Evolutionary conservation across 2,329 filamentous ascomycete species (phyloP), one percentile per base, ranked within the genome.

Genomic region (Didymella glomerata): DNA sequence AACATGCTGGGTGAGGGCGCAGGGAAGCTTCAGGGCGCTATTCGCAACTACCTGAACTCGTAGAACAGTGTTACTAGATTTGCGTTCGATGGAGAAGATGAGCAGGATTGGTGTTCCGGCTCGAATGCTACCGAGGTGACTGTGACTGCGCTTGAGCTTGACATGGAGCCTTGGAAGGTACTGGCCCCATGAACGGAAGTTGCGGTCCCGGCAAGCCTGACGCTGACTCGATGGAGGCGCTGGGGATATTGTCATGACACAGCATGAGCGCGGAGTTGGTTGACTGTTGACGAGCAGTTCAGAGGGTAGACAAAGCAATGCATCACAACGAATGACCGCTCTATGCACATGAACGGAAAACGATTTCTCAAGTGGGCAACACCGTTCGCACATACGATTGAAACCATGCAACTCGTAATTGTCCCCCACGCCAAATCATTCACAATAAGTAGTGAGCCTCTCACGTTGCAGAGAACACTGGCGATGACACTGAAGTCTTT

Each of bases 1-100:
- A 87, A 88, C 68, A 85, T 92, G 63, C 81, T 97, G 4, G 95
- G 94, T 28, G 93, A 97, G 71, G 94, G 93, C 41, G 93, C 93
- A 14, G 87, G 84, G 46, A 90, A 88, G 78, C 83, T 98, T 73
- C 93, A 97, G 81, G 92, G 76, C 28, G 76, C 76, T 34, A 73
- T 78, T 14, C 66, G 75, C 34, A 77, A 72, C 66, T 78, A 78
- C 62, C 63, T 78, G 64, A 77, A 78, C 69, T 77, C 75, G 61
- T 78, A 76, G 68, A 57, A 54, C n/a, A 52, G 36, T 30, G 24
- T 30, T n/a, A 18, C 24, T 41, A 22, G 13, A 11, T 11, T 46
- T 54, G 16, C 10, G 13, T 16, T 49, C 28, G 55, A 49, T 6
- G 34, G 38, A 34, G 30, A 38, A 38, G 45, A n/a, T 7, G 27